These are phyloP conservation scores for Mycena haematopus DNA, from an alignment of 768 basidiomycete genomes.

Conservation along the genomic window DNA sequence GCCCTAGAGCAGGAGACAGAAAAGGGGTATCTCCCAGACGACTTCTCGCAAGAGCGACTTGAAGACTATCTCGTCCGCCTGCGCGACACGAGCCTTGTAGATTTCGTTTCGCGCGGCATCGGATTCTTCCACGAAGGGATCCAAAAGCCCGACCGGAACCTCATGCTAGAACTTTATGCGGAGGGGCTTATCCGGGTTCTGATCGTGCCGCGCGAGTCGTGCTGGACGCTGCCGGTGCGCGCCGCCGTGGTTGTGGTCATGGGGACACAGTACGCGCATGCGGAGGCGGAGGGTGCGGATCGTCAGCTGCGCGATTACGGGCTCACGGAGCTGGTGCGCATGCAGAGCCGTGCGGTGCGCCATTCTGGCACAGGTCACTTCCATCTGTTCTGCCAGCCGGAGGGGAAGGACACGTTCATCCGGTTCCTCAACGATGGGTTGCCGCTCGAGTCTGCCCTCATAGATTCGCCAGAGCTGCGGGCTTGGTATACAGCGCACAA, in stretches of 20 bases:
- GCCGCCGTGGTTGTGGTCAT: slow-evolving; percentile 86
- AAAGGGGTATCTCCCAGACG: slow-evolving; percentile 68
- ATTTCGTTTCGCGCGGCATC: slow-evolving; percentile 84
- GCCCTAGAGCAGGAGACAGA: slow-evolving; percentile 75
- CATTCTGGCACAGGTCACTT: slow-evolving; percentile 69
- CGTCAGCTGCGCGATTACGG: slow-evolving; percentile 82
- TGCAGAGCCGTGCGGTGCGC: slow-evolving; percentile 88
- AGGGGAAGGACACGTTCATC: slow-evolving; percentile 80
- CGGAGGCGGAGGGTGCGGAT: slow-evolving; percentile 53
- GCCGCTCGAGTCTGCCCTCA: slow-evolving; percentile 84
- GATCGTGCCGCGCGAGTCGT: slow-evolving; percentile 81
- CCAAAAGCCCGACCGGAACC: slow-evolving; percentile 64
- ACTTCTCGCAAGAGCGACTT: slow-evolving; percentile 57
- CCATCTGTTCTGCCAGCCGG: slow-evolving; percentile 88
- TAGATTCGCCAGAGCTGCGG: slow-evolving; percentile 55
- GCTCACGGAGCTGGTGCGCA: slow-evolving; percentile 81
- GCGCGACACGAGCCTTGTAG: slow-evolving; percentile 64
- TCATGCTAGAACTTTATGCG: slow-evolving; percentile 82
- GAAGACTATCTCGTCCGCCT: slow-evolving; percentile 65
- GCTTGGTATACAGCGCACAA: slow-evolving; percentile 52
- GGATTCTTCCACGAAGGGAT: slow-evolving; percentile 87
- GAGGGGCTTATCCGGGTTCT: slow-evolving; percentile 83
- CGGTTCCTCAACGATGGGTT: slow-evolving; percentile 89
- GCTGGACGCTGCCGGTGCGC: slow-evolving; percentile 89
- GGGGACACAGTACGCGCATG: slow-evolving; percentile 85